A percentile compares a stretch with the other conserved stretches of the same genome.
Conservation (phyloP, 2,329 filamentous ascomycete genomes). For the Colletotrichum melonis region DNA sequence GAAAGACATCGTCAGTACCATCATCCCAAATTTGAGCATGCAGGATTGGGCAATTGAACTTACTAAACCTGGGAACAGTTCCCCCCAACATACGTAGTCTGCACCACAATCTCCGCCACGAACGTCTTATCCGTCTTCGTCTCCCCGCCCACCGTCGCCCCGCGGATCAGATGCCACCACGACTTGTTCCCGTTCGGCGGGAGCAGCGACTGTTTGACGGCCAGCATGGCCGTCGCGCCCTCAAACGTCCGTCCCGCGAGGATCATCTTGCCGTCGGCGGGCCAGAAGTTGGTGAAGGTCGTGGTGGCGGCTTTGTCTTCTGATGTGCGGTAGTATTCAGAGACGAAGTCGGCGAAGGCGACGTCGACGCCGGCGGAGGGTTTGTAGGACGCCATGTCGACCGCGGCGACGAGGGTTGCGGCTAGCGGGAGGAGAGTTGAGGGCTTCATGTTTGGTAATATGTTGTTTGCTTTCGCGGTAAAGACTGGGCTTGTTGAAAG, state of each 20-base stretch:
- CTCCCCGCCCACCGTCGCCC: slow-evolving; percentile 14
- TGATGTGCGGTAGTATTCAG: slow-evolving; percentile 17
- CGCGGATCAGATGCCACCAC: slow-evolving; percentile 30
- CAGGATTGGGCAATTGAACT: neutral
- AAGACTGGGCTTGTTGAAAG: neutral
- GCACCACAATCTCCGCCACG: slow-evolving; percentile 20
- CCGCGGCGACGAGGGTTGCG: neutral
- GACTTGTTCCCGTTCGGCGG: slow-evolving; percentile 12
- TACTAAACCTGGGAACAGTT: slow-evolving; percentile 30
- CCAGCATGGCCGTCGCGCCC: slow-evolving; percentile 11
- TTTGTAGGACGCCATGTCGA: slow-evolving; percentile 19
- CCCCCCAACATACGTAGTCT: slow-evolving; percentile 11
- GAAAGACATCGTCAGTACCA: neutral
- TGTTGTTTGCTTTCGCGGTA: neutral
- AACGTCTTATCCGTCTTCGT: slow-evolving; percentile 12
- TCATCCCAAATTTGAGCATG: too few species aligned
- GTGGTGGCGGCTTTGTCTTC: slow-evolving; percentile 15
- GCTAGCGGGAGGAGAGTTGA: neutral
- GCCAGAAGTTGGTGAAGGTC: slow-evolving; percentile 29
- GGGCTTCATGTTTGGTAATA: slow-evolving; percentile 9
- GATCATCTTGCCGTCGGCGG: slow-evolving; percentile 10
- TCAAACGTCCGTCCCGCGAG: neutral
- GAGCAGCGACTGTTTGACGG: slow-evolving; percentile 23
- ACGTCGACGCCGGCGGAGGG: slow-evolving; percentile 13
- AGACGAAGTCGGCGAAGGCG: slow-evolving; percentile 5